Base-by-base conservation (phyloP, 2,329 filamentous ascomycete species). In the Xylariaceae sp. region DNA sequence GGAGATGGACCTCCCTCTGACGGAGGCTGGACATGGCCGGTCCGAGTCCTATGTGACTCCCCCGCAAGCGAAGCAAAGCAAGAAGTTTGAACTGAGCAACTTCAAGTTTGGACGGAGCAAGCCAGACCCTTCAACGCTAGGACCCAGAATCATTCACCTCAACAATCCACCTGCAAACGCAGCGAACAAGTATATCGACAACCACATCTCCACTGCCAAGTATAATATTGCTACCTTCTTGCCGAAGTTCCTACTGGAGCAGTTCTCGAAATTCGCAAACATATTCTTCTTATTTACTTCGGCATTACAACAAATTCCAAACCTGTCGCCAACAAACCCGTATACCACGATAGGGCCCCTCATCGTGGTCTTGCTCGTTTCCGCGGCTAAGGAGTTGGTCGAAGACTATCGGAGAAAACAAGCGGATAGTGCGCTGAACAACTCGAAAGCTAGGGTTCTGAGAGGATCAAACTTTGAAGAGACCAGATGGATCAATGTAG, bases 261-360 rank as follows among this genome's bases (percentile, higher is more conserved):
- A 99, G 71, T 99, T 99, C 74, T 96, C 91, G 58, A 99, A 96
- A 77, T 96, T 96, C 73, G 94, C 94, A 77, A 99, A 99, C 74
- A 74, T 99, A 68, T 99, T 99, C 78, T 99, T 99, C 87, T 82
- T 99, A 70, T 97, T 99, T 72, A 99, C 94, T 39, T 91, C 94
- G 12, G 86, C 84, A 41, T 76, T 99, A 45, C 94, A 99, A 75
- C 94, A 99, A 71, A 96, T 99, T 58, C 94, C 94, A 27, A 86
- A 88, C 62, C 86, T 99, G 58, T 96, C 91, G 35, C 94, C 95
- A 6, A 99, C 94, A 7, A 97, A 96, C 74, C 83, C 80, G 72
- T 99, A 91, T 69, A 99, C 94, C 4, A 99, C 95, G 39, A 96
- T 99, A 68, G 92, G 88, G 4, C 94, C 94, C n/a, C 80, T 99